Conservation (phyloP, 2,329 filamentous ascomycete genomes). For the Rhytidhysteron rufulum region DNA sequence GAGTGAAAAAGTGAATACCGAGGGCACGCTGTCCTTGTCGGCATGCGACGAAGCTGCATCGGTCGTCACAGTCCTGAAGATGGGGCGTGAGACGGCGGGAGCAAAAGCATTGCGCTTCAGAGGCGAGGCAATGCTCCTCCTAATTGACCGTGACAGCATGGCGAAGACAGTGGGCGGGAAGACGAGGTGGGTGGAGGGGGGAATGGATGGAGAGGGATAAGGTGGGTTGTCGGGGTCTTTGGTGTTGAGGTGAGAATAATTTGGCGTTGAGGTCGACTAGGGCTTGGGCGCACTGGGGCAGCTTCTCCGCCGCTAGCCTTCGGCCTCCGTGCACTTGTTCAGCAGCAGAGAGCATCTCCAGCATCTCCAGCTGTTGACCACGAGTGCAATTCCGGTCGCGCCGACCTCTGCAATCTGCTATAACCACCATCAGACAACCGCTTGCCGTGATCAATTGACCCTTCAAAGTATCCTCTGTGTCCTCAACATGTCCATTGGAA, state of each 20-base stretch:
- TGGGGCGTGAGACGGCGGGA: constrained; percentile 27
- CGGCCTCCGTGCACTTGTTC: too few relatives aligned
- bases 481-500: too few relatives aligned
- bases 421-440: too few relatives aligned
- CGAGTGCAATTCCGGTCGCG: too few relatives aligned
- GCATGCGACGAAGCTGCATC: constrained; percentile 90
- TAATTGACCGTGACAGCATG: constrained; percentile 39
- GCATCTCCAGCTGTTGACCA: too few relatives aligned
- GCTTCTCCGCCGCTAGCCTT: constrained; percentile 5
- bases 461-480: too few relatives aligned
- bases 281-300: too few relatives aligned
- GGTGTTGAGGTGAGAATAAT: constrained; percentile 17
- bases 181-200: constrained; percentile 14
- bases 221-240: constrained; percentile 13
- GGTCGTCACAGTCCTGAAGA: constrained; percentile 76
- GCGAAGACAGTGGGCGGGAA: too few relatives aligned
- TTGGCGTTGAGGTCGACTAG: constrained; percentile 16
- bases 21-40: constrained; percentile 69
- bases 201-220: constrained; percentile 1
- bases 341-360: too few relatives aligned
- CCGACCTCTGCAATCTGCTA: too few relatives aligned
- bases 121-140: constrained; percentile 37
- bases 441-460: too few relatives aligned
- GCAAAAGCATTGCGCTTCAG: constrained; percentile 35
- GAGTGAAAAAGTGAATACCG: constrained; percentile 46